Evolutionary conservation across 2,329 filamentous ascomycete genomes (phyloP).

Genomic region (Colletotrichum tofieldiae): DNA sequence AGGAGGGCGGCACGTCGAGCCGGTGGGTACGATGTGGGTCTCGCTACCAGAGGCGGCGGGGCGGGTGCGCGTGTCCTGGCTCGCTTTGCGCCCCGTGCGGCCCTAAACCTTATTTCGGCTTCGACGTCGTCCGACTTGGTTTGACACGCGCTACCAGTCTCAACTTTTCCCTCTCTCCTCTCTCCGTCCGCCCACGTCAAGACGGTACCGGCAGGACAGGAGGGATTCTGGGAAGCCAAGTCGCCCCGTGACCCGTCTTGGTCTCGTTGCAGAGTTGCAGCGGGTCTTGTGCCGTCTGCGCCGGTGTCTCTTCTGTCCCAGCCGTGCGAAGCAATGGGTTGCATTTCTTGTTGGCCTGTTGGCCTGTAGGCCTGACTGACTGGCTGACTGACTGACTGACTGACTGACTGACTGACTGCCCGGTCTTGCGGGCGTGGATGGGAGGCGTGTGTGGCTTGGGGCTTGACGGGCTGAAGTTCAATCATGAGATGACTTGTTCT

Average conservation of each 20-base stretch:
- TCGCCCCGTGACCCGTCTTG: slow-evolving; percentile 5
- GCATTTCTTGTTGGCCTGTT: not conserved
- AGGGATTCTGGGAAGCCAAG: slow-evolving; percentile 2
- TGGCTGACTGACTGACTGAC: not conserved
- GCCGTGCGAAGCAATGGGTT: not conserved
- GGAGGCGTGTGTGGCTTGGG: not conserved
- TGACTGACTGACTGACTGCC: not conserved
- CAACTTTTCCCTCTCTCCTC: not conserved
- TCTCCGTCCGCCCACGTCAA: not conserved
- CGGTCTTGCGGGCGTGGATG: not conserved
- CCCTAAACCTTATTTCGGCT: slow-evolving; percentile 56
- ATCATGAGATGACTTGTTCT: slow-evolving; percentile 29
- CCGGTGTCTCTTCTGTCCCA: not conserved
- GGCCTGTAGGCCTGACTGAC: too few species aligned
- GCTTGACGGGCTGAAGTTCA: slow-evolving; percentile 14
- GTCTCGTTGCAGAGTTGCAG: slow-evolving; percentile 21
- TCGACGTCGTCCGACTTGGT: slow-evolving; percentile 47
- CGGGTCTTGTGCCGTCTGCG: not conserved
- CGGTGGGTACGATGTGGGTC: slow-evolving; percentile 6
- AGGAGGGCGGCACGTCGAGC: not conserved
- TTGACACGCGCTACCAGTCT: slow-evolving; percentile 39
- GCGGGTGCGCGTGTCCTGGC: slow-evolving; percentile 20
- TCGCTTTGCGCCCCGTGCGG: slow-evolving; percentile 25
- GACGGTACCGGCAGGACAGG: not conserved
- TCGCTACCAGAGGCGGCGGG: slow-evolving; percentile 11